A percentile compares a stretch with the other conserved stretches of the same genome.
Conservation (phyloP, 805 yeast species). For the Sugiyamaella qingdaonensis region DNA sequence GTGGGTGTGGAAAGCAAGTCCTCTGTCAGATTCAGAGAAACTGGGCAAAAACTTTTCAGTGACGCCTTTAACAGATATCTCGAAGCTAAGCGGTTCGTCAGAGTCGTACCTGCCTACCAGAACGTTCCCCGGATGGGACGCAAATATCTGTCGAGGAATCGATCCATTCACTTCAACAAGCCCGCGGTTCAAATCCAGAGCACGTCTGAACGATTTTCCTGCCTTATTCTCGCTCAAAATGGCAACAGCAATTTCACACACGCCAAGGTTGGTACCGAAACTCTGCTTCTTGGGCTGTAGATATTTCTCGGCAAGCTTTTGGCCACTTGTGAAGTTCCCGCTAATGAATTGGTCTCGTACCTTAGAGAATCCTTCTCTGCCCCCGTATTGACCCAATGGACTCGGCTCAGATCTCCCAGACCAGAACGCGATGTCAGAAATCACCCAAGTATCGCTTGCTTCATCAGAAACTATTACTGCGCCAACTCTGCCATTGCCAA, state of each 20-base stretch:
- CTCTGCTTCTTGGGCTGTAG: constrained; percentile 9
- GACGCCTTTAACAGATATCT: not conserved
- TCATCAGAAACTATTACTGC: constrained; percentile 7
- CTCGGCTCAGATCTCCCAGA: constrained; percentile 7
- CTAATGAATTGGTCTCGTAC: constrained; percentile 3
- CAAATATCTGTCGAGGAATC: not conserved
- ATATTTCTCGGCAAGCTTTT: constrained; percentile 9
- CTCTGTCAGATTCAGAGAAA: not conserved
- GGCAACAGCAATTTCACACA: constrained; percentile 3
- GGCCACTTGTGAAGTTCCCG: constrained; percentile 1
- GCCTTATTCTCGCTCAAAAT: not conserved
- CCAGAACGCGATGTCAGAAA: constrained; percentile 10
- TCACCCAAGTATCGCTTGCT: constrained; percentile 4
- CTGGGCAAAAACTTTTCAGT: not conserved
- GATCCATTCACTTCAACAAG: not conserved
- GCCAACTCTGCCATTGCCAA: constrained; percentile 13
- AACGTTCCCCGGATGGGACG: constrained; percentile 3
- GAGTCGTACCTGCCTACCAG: not conserved
- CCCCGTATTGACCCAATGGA: constrained; percentile 7
- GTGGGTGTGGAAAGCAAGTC: constrained; percentile 1
- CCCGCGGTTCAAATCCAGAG: not conserved
- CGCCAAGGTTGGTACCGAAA: constrained; percentile 12
- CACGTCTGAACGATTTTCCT: not conserved
- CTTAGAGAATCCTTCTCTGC: not conserved
- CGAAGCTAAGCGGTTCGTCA: not conserved